Percentiles rank a stretch among this genome's conserved stretches.
Evolutionary conservation across 2,329 filamentous ascomycete genomes (phyloP).

Genomic region (Pestalotiopsis sp.): DNA sequence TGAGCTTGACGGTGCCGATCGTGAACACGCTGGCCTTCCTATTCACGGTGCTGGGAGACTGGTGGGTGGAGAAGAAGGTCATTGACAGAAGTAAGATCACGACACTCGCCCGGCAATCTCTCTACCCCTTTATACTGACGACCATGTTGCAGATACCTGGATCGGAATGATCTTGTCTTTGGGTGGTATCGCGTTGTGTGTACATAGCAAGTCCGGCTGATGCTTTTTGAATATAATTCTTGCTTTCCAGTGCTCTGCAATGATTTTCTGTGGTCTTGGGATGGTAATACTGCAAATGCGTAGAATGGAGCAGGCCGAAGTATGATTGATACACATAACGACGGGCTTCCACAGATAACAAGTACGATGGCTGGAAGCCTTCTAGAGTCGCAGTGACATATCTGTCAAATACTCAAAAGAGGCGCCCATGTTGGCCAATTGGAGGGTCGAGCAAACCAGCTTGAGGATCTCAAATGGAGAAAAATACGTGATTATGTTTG

Average conservation of each 20-base stretch:
- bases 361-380: no score
- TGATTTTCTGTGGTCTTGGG: no score
- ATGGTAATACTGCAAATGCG: no score
- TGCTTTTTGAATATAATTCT: neutral
- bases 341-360: no score
- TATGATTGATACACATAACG: no score
- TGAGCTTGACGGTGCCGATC: conserved; percentile 92
- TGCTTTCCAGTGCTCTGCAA: neutral
- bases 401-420: no score
- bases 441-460: no score
- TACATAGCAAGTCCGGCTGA: conserved; percentile 61
- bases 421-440: no score
- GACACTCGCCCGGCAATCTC: neutral
- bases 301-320: no score
- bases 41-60: conserved; percentile 94
- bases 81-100: conserved; percentile 71
- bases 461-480: no score
- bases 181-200: conserved; percentile 80
- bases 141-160: conserved; percentile 76
- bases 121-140: conserved; percentile 2
- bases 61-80: conserved; percentile 91
- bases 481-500: no score
- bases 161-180: conserved; percentile 80
- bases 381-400: no score
- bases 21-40: conserved; percentile 93